Percentiles rank a stretch among this genome's conserved stretches.
Conservation (phyloP, 2,329 filamentous ascomycete genomes). For the Eurotiales sp. region DNA sequence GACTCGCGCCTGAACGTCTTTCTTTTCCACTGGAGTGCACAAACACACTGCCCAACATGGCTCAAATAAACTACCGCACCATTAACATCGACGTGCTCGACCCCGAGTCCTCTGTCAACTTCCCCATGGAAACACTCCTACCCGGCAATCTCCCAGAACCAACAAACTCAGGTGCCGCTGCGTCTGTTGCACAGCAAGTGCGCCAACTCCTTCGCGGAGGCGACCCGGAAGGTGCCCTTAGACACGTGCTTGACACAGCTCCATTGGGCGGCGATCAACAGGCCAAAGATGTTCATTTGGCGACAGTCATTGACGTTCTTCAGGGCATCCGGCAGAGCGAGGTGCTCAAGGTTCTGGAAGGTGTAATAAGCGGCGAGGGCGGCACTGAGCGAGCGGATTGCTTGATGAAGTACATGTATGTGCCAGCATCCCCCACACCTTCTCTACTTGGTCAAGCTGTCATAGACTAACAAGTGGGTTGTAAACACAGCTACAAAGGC, state of each 20-base stretch:
- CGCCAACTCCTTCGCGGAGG: slow-evolving; percentile 83
- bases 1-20: not conserved
- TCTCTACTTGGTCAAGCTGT: not conserved
- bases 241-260: slow-evolving; percentile 77
- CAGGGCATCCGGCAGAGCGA: slow-evolving; percentile 95
- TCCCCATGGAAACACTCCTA: slow-evolving; percentile 79
- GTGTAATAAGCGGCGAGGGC: slow-evolving; percentile 72
- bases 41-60: slow-evolving; percentile 25
- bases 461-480: slow-evolving; percentile 5
- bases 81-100: slow-evolving; percentile 92
- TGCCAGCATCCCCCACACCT: slow-evolving; percentile 20
- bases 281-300: slow-evolving; percentile 76
- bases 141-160: slow-evolving; percentile 66
- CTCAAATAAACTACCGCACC: slow-evolving; percentile 67
- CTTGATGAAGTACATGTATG: slow-evolving; percentile 95
- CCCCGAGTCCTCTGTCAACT: slow-evolving; percentile 86
- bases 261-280: slow-evolving; percentile 59
- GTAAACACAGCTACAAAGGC: slow-evolving; percentile 72
- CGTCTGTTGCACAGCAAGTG: slow-evolving; percentile 73
- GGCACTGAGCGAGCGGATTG: slow-evolving; percentile 85
- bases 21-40: not conserved
- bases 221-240: slow-evolving; percentile 80
- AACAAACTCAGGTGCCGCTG: slow-evolving; percentile 72
- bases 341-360: slow-evolving; percentile 82
- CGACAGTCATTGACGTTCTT: slow-evolving; percentile 86